Evolutionary conservation across 202 grass and related monocot genomes (phyloP).

Genomic region (Brachypodium distachyon): DNA sequence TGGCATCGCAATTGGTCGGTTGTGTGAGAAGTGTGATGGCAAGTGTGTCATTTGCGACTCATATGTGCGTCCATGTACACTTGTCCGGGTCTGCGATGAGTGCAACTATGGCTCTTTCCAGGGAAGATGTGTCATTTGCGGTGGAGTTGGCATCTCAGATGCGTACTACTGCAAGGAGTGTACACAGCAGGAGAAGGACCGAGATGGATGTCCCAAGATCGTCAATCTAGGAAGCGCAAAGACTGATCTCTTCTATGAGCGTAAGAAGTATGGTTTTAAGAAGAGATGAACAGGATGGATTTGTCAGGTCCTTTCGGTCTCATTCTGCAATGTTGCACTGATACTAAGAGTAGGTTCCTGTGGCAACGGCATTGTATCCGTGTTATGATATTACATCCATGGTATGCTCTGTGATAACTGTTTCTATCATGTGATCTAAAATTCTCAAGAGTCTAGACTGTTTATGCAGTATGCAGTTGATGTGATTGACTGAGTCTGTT

Average conservation of each 20-base stretch:
- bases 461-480: background rate
- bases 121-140: conserved; percentile 66
- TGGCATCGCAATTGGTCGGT: conserved; percentile 55
- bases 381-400: background rate
- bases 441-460: background rate
- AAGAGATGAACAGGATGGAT: conserved; percentile 26
- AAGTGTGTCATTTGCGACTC: conserved; percentile 81
- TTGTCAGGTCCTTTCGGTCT: background rate
- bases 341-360: background rate
- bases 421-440: background rate
- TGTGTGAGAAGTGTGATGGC: conserved; percentile 69
- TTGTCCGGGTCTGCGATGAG: conserved; percentile 62
- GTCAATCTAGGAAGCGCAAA: conserved; percentile 82
- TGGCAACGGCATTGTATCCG: background rate
- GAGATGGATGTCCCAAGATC: conserved; percentile 80
- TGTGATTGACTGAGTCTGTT: background rate
- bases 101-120: conserved; percentile 83
- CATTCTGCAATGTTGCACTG: background rate
- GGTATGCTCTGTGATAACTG: background rate
- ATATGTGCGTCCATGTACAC: conserved; percentile 50
- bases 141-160: conserved; percentile 70
- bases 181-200: conserved; percentile 74
- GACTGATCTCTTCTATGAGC: conserved; percentile 79
- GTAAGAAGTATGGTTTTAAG: conserved; percentile 82
- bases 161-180: conserved; percentile 80